phyloP scores from a whole-genome alignment of 2,329 filamentous ascomycete species.

The Xylaria hypoxylon region DNA sequence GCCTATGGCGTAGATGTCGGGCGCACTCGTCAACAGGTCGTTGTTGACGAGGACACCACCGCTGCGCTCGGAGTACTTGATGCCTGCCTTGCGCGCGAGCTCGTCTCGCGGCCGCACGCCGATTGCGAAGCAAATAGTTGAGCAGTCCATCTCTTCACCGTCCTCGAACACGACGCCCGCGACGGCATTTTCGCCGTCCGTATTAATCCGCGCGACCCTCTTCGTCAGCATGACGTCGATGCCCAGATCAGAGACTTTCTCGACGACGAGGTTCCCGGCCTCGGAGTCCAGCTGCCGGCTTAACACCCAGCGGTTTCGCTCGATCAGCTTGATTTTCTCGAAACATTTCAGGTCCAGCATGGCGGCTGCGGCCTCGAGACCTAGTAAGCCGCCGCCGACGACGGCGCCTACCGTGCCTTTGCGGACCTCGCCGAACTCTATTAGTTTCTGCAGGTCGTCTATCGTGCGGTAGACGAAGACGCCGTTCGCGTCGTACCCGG shows the following conservation, averaged over 20 bases:
- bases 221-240: constrained; percentile 84
- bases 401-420: constrained; percentile 79
- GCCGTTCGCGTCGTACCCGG: constrained; percentile 81
- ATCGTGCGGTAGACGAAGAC: constrained; percentile 93
- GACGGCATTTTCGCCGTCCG: constrained; percentile 74
- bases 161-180: constrained; percentile 83
- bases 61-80: constrained; percentile 77
- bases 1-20: constrained; percentile 86
- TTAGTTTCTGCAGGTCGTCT: constrained; percentile 80
- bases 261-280: constrained; percentile 83
- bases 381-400: constrained; percentile 85
- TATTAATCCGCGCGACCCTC: constrained; percentile 77
- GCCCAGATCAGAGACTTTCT: constrained; percentile 82
- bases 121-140: constrained; percentile 89
- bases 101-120: constrained; percentile 86
- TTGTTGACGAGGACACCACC: constrained; percentile 80
- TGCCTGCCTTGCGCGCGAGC: constrained; percentile 75
- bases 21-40: constrained; percentile 74
- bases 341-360: constrained; percentile 88
- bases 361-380: constrained; percentile 89
- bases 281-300: constrained; percentile 85
- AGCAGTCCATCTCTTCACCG: constrained; percentile 80
- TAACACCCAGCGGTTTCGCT: constrained; percentile 85
- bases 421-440: constrained; percentile 74
- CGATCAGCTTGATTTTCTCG: constrained; percentile 79